Conservation (phyloP, 202 grass and related monocot genomes). For the Zoysia matrella region DNA sequence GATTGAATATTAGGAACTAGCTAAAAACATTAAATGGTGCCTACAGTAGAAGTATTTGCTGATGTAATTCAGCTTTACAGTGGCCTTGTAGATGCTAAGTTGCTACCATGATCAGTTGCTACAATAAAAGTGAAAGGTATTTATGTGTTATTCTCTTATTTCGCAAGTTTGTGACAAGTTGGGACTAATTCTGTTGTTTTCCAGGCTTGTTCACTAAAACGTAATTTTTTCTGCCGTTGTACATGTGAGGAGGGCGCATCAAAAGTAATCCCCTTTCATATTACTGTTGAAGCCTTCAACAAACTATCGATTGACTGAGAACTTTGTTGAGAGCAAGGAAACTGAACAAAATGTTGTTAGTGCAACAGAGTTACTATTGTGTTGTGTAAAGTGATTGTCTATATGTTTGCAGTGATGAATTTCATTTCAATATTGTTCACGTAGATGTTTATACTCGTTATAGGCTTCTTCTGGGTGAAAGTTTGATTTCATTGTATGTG, state of each 20-base stretch:
- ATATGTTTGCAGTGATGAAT: not conserved
- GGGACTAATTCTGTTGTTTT: conserved; percentile 1
- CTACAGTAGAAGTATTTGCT: no score
- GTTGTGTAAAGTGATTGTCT: not conserved
- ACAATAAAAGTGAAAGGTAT: conserved; percentile 10
- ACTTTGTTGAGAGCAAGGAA: conserved; percentile 12
- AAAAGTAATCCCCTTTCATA: conserved; percentile 10
- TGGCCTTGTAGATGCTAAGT: not conserved
- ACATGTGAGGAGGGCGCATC: not conserved
- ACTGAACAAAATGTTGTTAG: not conserved
- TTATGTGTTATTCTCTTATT: conserved; percentile 1
- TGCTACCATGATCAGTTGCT: conserved; percentile 18
- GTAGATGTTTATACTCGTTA: not conserved
- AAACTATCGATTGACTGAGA: not conserved
- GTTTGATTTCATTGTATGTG: not conserved
- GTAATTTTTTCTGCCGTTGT: not conserved
- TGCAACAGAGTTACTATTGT: not conserved
- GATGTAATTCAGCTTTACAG: no score
- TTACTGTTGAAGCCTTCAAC: conserved; percentile 9
- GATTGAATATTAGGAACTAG: no score
- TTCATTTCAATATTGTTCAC: not conserved
- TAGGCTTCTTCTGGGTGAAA: not conserved
- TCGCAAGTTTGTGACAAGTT: not conserved
- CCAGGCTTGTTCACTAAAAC: conserved; percentile 16
- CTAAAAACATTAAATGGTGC: no score